A percentile compares a stretch with the other conserved stretches of the same genome.
Conservation (phyloP, 129 eudicot species). For the Daucus carota region DNA sequence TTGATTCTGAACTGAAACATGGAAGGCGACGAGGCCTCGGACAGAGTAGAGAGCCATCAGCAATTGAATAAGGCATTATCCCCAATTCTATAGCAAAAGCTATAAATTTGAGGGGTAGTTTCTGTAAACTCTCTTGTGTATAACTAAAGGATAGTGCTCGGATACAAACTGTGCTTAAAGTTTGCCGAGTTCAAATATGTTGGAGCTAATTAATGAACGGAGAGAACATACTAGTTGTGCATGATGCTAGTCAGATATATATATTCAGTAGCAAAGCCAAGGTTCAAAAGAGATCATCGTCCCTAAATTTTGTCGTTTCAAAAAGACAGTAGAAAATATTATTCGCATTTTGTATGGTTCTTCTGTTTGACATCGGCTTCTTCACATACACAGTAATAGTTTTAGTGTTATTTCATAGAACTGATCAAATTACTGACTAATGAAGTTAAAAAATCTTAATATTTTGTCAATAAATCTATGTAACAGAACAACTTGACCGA, state of each 20-base stretch:
- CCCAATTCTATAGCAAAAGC: neutral
- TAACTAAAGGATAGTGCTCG: too few relatives aligned
- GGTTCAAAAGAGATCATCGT: neutral
- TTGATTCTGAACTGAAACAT: slow-evolving; percentile 17
- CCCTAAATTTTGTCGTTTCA: neutral
- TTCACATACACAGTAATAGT: neutral
- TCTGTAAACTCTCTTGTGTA: too few relatives aligned
- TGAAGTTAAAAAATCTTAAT: neutral
- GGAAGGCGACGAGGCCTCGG: slow-evolving; percentile 46
- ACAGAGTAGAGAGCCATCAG: slow-evolving; percentile 31
- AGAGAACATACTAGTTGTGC: neutral
- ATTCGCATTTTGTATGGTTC: neutral
- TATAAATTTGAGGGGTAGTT: neutral
- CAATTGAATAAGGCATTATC: slow-evolving; percentile 11
- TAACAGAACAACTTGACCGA: neutral
- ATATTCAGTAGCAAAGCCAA: neutral
- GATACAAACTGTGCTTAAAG: too few relatives aligned
- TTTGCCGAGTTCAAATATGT: neutral
- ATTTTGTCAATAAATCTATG: neutral
- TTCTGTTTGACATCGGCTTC: neutral
- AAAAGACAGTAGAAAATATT: neutral
- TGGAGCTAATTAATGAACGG: neutral
- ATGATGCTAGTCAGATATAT: neutral
- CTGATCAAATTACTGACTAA: neutral
- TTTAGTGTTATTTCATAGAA: neutral